Conservation (phyloP, 805 yeast species). For the Candida sithepensis region DNA sequence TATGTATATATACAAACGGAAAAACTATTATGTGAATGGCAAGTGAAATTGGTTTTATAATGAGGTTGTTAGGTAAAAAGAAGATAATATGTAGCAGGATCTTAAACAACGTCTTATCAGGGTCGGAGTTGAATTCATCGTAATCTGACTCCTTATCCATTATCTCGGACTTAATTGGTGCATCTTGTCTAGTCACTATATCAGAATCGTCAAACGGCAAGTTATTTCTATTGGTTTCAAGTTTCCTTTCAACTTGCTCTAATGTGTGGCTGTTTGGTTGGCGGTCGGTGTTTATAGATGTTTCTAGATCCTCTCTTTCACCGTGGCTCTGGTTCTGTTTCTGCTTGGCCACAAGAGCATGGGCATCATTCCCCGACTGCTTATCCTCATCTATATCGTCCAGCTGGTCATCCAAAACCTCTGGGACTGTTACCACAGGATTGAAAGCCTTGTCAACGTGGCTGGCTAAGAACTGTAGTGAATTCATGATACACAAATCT, state of each 20-base stretch:
- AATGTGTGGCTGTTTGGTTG: neutral
- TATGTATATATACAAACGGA: constrained; percentile 46
- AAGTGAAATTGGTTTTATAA: constrained; percentile 49
- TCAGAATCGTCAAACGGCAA: constrained; percentile 13
- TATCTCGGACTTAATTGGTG: constrained; percentile 2
- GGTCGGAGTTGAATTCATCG: constrained; percentile 6
- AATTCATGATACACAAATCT: constrained; percentile 21
- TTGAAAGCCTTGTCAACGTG: constrained; percentile 30
- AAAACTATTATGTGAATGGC: constrained; percentile 50
- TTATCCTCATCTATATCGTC: neutral
- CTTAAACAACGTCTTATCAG: constrained; percentile 13
- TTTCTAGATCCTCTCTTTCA: neutral
- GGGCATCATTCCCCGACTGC: no score
- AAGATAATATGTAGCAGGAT: constrained; percentile 31
- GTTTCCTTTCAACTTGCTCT: no score
- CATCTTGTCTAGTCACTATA: constrained; percentile 21
- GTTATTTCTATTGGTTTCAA: neutral
- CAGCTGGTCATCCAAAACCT: neutral
- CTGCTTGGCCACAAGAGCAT: no score
- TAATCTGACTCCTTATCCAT: constrained; percentile 15
- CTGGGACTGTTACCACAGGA: constrained; percentile 7
- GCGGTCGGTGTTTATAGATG: no score
- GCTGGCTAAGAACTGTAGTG: constrained; percentile 29
- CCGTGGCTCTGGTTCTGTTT: neutral
- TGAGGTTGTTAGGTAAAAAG: constrained; percentile 46